Conservation (phyloP, 805 yeast species). For the Cyberlindnera mississippiensis region DNA sequence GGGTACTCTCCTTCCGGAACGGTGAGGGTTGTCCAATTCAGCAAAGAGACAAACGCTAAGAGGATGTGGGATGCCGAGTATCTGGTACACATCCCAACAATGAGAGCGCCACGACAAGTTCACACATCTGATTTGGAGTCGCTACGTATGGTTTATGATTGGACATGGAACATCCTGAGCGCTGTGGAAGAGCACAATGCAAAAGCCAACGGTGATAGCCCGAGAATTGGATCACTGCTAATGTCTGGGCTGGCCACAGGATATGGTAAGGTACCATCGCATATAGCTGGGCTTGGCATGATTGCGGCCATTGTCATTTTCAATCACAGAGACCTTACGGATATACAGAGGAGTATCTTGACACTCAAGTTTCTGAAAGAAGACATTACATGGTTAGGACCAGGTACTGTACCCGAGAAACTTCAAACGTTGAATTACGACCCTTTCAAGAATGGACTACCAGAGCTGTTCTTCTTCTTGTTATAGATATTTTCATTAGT, state of each 20-base stretch:
- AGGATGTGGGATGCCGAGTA: conserved; percentile 28
- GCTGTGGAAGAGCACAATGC: conserved; percentile 7
- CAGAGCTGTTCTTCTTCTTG: conserved; percentile 3
- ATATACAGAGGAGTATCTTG: conserved; percentile 5
- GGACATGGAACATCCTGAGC: conserved; percentile 34
- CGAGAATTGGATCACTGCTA: conserved; percentile 18
- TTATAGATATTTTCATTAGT: too few species aligned
- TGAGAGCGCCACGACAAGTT: conserved; percentile 33
- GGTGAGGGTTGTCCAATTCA: conserved; percentile 1
- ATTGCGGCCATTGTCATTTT: conserved; percentile 32
- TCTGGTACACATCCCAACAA: conserved; percentile 37
- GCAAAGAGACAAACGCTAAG: conserved; percentile 13
- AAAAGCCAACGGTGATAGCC: conserved; percentile 7
- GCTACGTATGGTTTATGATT: conserved; percentile 32
- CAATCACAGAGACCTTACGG: conserved; percentile 3
- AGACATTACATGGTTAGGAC: conserved; percentile 3
- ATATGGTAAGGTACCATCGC: conserved; percentile 32
- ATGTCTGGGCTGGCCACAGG: conserved; percentile 41
- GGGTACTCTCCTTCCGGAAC: conserved; percentile 25
- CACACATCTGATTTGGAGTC: conserved; percentile 9
- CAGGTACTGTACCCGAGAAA: background rate
- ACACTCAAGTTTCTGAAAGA: conserved; percentile 12
- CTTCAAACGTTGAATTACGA: conserved; percentile 1
- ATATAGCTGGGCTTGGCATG: conserved; percentile 34
- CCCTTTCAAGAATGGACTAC: conserved; percentile 2